These are phyloP conservation scores for Backusella liffmaniae DNA, from an alignment of 192 early-diverging fungal genomes.

Conservation along the genomic window DNA sequence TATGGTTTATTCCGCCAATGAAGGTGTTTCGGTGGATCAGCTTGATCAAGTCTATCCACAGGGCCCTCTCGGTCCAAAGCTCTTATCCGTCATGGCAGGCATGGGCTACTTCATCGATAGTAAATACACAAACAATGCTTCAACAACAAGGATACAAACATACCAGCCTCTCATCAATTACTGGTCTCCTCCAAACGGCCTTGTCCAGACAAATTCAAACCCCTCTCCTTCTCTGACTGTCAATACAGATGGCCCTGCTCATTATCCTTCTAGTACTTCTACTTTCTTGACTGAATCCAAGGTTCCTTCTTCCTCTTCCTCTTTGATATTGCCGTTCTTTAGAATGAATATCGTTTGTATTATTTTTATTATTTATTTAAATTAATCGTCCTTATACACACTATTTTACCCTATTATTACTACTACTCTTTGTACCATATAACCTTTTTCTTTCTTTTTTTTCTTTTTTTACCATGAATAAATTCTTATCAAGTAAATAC, in stretches of 20 bases:
- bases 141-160: neutral
- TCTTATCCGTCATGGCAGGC: constrained; percentile 19
- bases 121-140: neutral
- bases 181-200: neutral
- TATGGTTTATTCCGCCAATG: constrained; percentile 39
- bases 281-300: neutral
- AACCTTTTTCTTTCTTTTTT: neutral
- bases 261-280: neutral
- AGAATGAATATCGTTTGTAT: neutral
- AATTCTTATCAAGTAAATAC: no score
- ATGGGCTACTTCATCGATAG: constrained; percentile 25
- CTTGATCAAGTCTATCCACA: constrained; percentile 7
- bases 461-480: neutral
- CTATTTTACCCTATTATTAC: neutral
- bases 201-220: neutral
- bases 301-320: neutral
- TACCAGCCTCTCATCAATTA: neutral
- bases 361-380: neutral
- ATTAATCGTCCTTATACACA: neutral
- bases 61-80: constrained; percentile 40
- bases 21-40: constrained; percentile 27
- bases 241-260: neutral
- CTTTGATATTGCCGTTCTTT: neutral
- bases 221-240: constrained; percentile 3
- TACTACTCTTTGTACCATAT: neutral